Evolutionary conservation across 2,329 filamentous ascomycete genomes (phyloP), one percentile per base, ranked within the genome.

Genomic region (Pseudomassariella vexata): DNA sequence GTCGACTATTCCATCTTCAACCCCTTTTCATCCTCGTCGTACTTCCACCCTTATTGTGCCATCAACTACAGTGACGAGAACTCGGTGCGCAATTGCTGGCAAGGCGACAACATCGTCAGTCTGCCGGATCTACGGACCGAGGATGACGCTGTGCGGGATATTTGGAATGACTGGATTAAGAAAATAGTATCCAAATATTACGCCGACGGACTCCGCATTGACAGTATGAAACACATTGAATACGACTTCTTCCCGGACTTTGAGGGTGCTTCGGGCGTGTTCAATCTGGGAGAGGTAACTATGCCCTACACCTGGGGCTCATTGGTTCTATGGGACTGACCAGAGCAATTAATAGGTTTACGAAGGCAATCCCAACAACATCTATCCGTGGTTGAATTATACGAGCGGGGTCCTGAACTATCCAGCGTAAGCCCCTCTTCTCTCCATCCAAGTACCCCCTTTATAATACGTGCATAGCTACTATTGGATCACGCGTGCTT

Each of bases 31-130:
- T 56, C 62, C 14, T 45, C 59, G 24, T 60, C 62, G 6, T 71
- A 76, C 48, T 81, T 66, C 50, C 75, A 81, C 46, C 34, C 65
- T 1, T 70, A 63, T 45, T 80, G 76, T 46, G 34, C 70, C 28
- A 59, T 58, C 36, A 42, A 78, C 50, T 77, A 74, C 50, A 46
- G 49, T 30, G 56, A 71, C 41, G 57, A 66, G 32, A 60, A 47
- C 2, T 60, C 52, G 2, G 36, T 57, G 9, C 56, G 56, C 36
- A 35, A 53, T 30, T 71, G 72, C 50, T 73, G 70, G 68, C 55
- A 70, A 16, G 71, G 70, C 9, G 63, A 70, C 43, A 47, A 55
- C 17, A 57, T 48, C 3, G 62, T 70, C 9, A 49, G 64, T 7
- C 56, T 70, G 17, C 59, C 63, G 2, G 67, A 70, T 41, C 48